Base-by-base conservation (phyloP, 2,329 filamentous ascomycete genomes). In the Calonectria leucothoes region DNA sequence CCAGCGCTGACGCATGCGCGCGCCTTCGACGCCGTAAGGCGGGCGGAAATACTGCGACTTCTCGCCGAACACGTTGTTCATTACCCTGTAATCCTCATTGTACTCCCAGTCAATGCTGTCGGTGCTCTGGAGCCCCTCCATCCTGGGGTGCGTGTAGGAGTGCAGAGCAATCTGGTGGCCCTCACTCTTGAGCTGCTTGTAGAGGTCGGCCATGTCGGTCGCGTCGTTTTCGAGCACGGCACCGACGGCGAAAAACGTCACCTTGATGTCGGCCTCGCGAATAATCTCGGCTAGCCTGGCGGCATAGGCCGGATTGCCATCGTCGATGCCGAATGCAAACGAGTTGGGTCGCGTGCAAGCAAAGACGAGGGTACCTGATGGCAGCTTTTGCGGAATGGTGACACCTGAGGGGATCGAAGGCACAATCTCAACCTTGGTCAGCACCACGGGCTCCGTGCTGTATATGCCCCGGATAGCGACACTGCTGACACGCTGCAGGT, bases 301-400 rank as follows among this genome's bases (percentile, higher is more conserved):
- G 29, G 78, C 77, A 69, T 79, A 79, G 48, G 84, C 79, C 59
- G 92, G 92, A 65, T 89, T 86, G 27, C 92, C 93, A 81, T 94
- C 93, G 80, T 94, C 93, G 75, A 94, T 94, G 64, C 92, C 92
- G 81, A 94, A 94, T 1, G 93, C 93, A 81, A 94, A 94, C 0
- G 90, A 92, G 84, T 93, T 93, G 59, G 92, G 92, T 23, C 92
- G 88, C 76, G 89, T 92, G 86, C 93, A 94, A 8, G 89, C 86
- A 78, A 93, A 91, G 57, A 92, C 85, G 39, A 94, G 85, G 25
- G 87, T 88, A 8, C 92, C 92, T 1, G 88, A 92, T 0, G 91
- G 88, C 35, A 92, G 84, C 83, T 94, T 94, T 70, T 84, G 82
- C 2, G 92, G 91, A 11, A 93, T 84, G 35, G 81, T 85, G 73